Conservation (phyloP, 176 grass and related monocot species). For the Musa beccarii region DNA sequence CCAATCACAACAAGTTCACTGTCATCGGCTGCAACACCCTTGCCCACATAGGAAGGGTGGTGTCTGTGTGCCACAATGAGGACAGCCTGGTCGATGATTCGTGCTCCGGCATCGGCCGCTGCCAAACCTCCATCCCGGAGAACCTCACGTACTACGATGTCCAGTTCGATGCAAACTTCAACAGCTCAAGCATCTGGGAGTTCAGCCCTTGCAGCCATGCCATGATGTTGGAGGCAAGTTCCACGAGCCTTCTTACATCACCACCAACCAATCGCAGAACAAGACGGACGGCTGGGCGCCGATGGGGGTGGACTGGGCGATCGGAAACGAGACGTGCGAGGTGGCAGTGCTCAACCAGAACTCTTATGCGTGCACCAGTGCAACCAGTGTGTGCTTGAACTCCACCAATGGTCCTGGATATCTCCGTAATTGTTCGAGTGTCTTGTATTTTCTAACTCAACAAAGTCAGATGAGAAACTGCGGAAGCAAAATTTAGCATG, state of each 20-base stretch:
- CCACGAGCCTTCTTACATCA: not conserved
- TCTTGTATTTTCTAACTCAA: not conserved
- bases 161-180: not conserved
- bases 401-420: constrained; percentile 15
- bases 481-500: too few relatives aligned
- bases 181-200: not conserved
- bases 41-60: constrained; percentile 6
- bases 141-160: not conserved
- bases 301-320: constrained; percentile 10
- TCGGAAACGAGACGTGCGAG: constrained; percentile 11
- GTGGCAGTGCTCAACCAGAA: not conserved
- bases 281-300: not conserved
- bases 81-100: not conserved
- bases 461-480: too few relatives aligned
- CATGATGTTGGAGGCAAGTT: not conserved
- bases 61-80: not conserved
- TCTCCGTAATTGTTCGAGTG: constrained; percentile 6
- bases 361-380: constrained; percentile 18
- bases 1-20: constrained; percentile 9
- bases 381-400: constrained; percentile 5
- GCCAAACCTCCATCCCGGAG: constrained; percentile 9
- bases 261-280: not conserved
- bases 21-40: constrained; percentile 11
- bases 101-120: constrained; percentile 24
- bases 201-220: constrained; percentile 21